A percentile compares a stretch with the other conserved stretches of the same genome.
Conservation (phyloP, 108 stramenopile species). For the Bacterosira constricta region DNA sequence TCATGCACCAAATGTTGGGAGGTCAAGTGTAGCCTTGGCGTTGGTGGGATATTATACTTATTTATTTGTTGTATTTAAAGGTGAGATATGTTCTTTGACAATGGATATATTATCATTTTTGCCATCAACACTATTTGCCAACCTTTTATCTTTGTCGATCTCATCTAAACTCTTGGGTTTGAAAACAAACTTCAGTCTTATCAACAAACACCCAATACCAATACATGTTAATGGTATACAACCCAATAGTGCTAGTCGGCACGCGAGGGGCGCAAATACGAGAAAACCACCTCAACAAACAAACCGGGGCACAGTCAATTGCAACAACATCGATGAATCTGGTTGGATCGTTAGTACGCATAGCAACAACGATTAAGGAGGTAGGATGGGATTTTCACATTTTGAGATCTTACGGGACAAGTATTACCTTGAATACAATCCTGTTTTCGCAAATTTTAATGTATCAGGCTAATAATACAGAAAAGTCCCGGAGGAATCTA, state of each 20-base stretch:
- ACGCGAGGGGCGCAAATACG: constrained; percentile 70
- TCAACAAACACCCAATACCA: constrained; percentile 55
- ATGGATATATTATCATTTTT: neutral
- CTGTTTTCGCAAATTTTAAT: constrained; percentile 66
- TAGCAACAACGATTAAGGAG: constrained; percentile 79
- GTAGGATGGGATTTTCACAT: constrained; percentile 76
- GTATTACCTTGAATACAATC: constrained; percentile 54
- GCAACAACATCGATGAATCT: constrained; percentile 73
- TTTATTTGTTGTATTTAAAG: constrained; percentile 38
- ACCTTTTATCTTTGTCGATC: neutral
- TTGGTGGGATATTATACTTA: constrained; percentile 45
- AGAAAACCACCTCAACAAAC: constrained; percentile 60
- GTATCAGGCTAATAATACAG: constrained; percentile 72
- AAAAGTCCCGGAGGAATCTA: constrained; percentile 39
- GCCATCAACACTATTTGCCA: neutral
- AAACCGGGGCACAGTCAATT: constrained; percentile 77
- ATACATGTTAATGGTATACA: constrained; percentile 65
- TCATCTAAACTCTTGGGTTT: no score
- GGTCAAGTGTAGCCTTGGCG: constrained; percentile 36
- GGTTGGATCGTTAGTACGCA: constrained; percentile 61
- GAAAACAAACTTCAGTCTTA: constrained; percentile 33
- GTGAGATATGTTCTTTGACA: constrained; percentile 4
- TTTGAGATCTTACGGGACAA: constrained; percentile 56
- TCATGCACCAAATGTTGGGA: constrained; percentile 34
- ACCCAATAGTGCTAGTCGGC: constrained; percentile 61